phyloP scores from a whole-genome alignment of 2,329 filamentous ascomycete genomes.

The Davidsoniella virescens region DNA sequence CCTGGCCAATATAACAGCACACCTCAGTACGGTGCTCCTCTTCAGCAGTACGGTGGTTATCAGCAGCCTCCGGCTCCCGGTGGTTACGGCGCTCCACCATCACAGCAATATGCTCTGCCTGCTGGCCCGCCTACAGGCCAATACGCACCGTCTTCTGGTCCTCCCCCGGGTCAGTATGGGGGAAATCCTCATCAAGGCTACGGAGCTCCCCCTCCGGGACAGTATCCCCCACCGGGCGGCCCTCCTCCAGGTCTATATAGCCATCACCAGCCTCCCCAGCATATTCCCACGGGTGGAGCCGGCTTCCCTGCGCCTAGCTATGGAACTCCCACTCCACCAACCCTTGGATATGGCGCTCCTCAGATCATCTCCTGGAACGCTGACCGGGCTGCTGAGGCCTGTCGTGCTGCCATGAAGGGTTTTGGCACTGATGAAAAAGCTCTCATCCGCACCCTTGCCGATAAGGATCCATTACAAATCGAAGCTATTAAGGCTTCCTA shows the following conservation, averaged over 20 bases:
- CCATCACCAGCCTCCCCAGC: constrained; percentile 17
- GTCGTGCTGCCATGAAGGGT: constrained; percentile 80
- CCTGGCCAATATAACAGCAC: constrained; percentile 8
- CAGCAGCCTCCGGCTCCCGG: neutral
- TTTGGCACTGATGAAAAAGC: constrained; percentile 76
- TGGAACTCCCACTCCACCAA: constrained; percentile 45
- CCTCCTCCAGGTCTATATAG: constrained; percentile 17
- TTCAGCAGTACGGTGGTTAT: constrained; percentile 2
- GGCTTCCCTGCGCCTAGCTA: constrained; percentile 20
- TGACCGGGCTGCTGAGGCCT: constrained; percentile 47
- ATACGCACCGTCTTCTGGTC: constrained; percentile 19
- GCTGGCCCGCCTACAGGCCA: constrained; percentile 15
- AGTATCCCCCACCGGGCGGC: constrained; percentile 18
- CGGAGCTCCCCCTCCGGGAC: constrained; percentile 19
- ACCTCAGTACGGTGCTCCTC: constrained; percentile 7
- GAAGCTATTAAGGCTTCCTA: constrained; percentile 52
- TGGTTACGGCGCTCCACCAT: neutral
- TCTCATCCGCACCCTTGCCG: constrained; percentile 53
- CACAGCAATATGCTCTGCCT: constrained; percentile 3
- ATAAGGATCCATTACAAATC: constrained; percentile 64
- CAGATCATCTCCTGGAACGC: constrained; percentile 56
- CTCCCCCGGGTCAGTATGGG: constrained; percentile 15
- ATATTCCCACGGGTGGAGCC: constrained; percentile 22
- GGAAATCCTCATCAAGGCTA: constrained; percentile 20
- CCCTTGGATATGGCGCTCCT: constrained; percentile 57